Evolutionary conservation across 1,284 basidiomycete species (phyloP).

Genomic region (Hemileia vastatrix): DNA sequence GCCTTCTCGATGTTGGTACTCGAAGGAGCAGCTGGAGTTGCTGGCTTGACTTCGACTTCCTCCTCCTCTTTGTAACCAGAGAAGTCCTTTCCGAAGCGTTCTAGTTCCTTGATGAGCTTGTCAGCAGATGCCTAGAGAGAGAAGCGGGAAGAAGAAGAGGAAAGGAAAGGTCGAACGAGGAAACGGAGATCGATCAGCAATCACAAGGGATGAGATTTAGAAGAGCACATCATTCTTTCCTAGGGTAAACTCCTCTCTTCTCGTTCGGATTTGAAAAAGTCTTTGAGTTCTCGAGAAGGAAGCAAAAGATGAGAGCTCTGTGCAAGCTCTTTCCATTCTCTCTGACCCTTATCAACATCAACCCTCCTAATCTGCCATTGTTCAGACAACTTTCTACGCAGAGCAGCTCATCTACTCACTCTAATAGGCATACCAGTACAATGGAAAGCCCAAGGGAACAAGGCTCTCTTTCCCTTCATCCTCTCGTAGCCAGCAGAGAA

Average conservation of each 20-base stretch:
- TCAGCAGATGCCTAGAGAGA: slow-evolving; percentile 69
- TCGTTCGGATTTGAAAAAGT: background rate
- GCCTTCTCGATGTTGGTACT: slow-evolving; percentile 54
- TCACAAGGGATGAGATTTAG: background rate
- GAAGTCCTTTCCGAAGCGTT: slow-evolving; percentile 89
- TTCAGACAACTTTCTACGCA: too few species aligned
- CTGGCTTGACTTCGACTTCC: slow-evolving; percentile 49
- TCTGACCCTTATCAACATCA: too few species aligned
- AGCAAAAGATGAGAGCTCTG: background rate
- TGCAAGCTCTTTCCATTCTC: too few species aligned
- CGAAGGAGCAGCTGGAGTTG: slow-evolving; percentile 45
- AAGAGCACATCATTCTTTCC: background rate
- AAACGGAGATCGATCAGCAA: too few species aligned
- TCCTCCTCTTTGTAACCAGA: slow-evolving; percentile 56
- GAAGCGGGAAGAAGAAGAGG: slow-evolving; percentile 24
- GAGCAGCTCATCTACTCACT: slow-evolving; percentile 58
- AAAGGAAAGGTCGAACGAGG: too few species aligned
- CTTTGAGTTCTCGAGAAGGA: background rate
- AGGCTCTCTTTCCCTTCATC: slow-evolving; percentile 83
- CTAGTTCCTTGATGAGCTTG: slow-evolving; percentile 94
- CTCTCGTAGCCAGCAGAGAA: slow-evolving; percentile 91
- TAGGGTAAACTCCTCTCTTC: background rate
- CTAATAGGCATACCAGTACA: slow-evolving; percentile 98
- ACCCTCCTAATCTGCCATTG: too few species aligned
- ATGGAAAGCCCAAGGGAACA: slow-evolving; percentile 94